A percentile compares a stretch with the other conserved stretches of the same genome.
Evolutionary conservation across 2,329 filamentous ascomycete genomes (phyloP).

Genomic region (Incumbomyces lentus): DNA sequence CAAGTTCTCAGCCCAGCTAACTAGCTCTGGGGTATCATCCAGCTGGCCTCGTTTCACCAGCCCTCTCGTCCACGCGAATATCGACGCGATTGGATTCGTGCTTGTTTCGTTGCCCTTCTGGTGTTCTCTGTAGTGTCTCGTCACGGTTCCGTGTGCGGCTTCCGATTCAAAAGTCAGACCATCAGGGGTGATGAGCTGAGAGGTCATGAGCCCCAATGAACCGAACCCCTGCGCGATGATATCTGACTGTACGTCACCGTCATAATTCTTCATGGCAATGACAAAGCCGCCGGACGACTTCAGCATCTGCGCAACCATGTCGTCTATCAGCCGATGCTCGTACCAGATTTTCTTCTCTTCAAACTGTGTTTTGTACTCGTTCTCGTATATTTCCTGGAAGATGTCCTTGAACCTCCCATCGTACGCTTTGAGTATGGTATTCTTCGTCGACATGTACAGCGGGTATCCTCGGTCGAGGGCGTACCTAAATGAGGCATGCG

Average conservation of each 20-base stretch:
- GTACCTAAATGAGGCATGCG: conserved; percentile 93
- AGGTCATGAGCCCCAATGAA: conserved; percentile 96
- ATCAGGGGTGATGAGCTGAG: conserved; percentile 89
- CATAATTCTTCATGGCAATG: conserved; percentile 99
- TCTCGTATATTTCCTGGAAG: conserved; percentile 94
- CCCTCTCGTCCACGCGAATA: conserved; percentile 97
- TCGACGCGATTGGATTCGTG: conserved; percentile 96
- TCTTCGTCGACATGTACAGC: conserved; percentile 99
- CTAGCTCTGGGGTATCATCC: conserved; percentile 82
- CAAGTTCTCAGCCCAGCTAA: conserved; percentile 80
- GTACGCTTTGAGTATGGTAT: conserved; percentile 98
- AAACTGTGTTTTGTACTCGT: conserved; percentile 75
- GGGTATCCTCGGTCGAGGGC: conserved; percentile 77
- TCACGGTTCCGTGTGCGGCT: conserved; percentile 96
- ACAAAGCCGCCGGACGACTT: conserved; percentile 95
- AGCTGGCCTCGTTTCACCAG: conserved; percentile 86
- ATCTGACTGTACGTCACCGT: conserved; percentile 97
- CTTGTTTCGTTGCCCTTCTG: conserved; percentile 96
- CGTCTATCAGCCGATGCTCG: conserved; percentile 96
- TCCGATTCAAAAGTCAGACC: conserved; percentile 96
- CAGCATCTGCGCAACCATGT: conserved; percentile 99
- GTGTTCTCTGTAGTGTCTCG: conserved; percentile 96
- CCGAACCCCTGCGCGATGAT: conserved; percentile 97
- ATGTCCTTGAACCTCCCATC: conserved; percentile 99
- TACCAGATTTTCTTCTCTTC: conserved; percentile 95